Base-by-base conservation (phyloP, 768 basidiomycete genomes). In the Trametes maxima region DNA sequence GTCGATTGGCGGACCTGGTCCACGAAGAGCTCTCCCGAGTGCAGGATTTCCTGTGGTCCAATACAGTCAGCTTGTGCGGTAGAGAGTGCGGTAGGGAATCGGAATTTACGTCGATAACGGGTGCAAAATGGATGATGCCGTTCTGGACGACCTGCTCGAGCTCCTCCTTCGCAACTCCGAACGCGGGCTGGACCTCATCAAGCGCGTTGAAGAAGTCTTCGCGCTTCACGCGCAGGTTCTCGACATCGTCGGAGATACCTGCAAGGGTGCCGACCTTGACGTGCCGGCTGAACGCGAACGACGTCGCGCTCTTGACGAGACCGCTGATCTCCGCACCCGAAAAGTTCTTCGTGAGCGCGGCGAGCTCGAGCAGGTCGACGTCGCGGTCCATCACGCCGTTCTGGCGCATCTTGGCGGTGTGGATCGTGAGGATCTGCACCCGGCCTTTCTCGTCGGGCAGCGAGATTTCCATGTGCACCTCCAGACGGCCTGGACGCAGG, bases 381-480 rank as follows among this genome's bases (percentile, higher is more conserved):
- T 94, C 91, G 17, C 65, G 47, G 55, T 91, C 94, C 90, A 99
- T 92, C 44, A 98, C 89, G 14, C 87, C 83, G 72, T 98, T 98
- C 28, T 74, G 82, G 37, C 93, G 86, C 97, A 99, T 99, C 77
- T 94, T 95, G 54, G 83, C 71, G 0, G 97, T 99, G 74, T 99
- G 97, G 69, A 99, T 99, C 66, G 80, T 91, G 61, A 99, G 82
- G 68, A 98, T 99, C 76, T 99, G 97, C 59, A 82, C 79, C 2
- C 97, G 91, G 28, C 97, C 97, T 2, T 88, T 76, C 70, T 94
- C 95, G 70, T 98, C 96, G 0, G 97, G 97, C 0, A 99, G 81
- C 2, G 95, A 98, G 63, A 99, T 98, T 76, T 99, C 97, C 89
- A 99, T 97, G 76, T 98, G 97, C 14, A 98, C 95, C 74, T 99